Evolutionary conservation across 1,284 basidiomycete genomes (phyloP).

Genomic region (Ceratobasidium sp.): DNA sequence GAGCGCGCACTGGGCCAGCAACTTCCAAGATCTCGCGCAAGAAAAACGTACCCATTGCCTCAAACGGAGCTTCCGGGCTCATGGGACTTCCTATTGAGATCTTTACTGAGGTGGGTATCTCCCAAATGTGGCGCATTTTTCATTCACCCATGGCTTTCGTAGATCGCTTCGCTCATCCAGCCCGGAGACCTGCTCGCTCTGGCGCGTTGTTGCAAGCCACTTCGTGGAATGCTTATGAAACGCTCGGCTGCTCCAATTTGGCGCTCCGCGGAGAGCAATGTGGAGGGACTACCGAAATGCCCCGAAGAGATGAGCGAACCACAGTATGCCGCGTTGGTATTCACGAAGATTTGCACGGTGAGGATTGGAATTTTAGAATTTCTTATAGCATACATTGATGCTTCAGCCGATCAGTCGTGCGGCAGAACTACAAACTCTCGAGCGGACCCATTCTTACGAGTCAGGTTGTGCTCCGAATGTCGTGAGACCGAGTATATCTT

Average conservation of each 20-base stretch:
- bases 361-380: background rate
- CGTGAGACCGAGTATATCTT: background rate
- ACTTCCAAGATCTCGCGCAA: too few species aligned
- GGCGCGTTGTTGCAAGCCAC: slow-evolving; percentile 9
- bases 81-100: slow-evolving; percentile 10
- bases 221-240: slow-evolving; percentile 8
- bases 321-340: slow-evolving; percentile 25
- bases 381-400: background rate
- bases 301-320: slow-evolving; percentile 2
- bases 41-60: too few species aligned
- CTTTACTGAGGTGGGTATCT: slow-evolving; percentile 5
- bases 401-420: background rate
- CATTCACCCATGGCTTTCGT: background rate
- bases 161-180: slow-evolving; percentile 5
- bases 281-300: slow-evolving; percentile 1
- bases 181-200: slow-evolving; percentile 6
- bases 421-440: background rate
- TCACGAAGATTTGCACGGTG: slow-evolving; percentile 28
- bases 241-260: background rate
- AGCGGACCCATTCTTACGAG: slow-evolving; percentile 2
- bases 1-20: too few species aligned
- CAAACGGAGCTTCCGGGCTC: background rate
- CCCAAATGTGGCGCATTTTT: background rate
- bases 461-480: background rate
- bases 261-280: background rate